Percentiles rank a stretch among this genome's conserved stretches.
Evolutionary conservation across 176 grass and related monocot genomes (phyloP).

Genomic region (Ampelocalamus luodianensis): DNA sequence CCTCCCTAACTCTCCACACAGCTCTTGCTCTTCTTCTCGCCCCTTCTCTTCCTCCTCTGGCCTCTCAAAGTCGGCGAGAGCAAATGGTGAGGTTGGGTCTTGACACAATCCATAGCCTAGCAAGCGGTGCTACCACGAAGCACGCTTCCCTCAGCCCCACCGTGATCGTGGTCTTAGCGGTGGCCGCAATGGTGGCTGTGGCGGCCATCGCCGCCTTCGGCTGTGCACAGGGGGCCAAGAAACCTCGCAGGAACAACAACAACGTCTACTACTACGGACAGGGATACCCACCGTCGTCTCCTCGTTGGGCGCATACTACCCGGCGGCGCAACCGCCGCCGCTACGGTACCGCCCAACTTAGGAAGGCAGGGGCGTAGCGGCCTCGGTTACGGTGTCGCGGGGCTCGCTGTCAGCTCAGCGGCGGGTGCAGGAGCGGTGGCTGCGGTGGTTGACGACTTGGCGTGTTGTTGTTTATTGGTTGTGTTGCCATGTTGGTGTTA

Average conservation of each 20-base stretch:
- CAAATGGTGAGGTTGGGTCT: conserved; percentile 43
- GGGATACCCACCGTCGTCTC: conserved; percentile 40
- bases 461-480: no score
- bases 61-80: no score
- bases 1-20: not conserved
- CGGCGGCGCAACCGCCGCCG: conserved; percentile 40
- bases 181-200: conserved; percentile 6
- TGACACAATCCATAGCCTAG: not conserved
- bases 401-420: conserved; percentile 24
- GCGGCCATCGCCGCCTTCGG: conserved; percentile 53
- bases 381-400: conserved; percentile 33
- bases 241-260: conserved; percentile 24
- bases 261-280: conserved; percentile 54
- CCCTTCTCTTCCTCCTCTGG: not conserved
- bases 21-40: not conserved
- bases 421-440: not conserved
- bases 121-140: not conserved
- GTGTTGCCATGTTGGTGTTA: not conserved
- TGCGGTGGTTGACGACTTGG: conserved; percentile 28
- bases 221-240: conserved; percentile 51
- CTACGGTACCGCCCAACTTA: conserved; percentile 40
- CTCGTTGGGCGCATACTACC: conserved; percentile 49
- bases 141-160: not conserved
- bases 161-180: conserved; percentile 4
- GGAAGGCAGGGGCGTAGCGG: conserved; percentile 21